A percentile compares a stretch with the other conserved stretches of the same genome.
Evolutionary conservation across 306 rosid species (phyloP).

Genomic region (Cicer cuneatum): DNA sequence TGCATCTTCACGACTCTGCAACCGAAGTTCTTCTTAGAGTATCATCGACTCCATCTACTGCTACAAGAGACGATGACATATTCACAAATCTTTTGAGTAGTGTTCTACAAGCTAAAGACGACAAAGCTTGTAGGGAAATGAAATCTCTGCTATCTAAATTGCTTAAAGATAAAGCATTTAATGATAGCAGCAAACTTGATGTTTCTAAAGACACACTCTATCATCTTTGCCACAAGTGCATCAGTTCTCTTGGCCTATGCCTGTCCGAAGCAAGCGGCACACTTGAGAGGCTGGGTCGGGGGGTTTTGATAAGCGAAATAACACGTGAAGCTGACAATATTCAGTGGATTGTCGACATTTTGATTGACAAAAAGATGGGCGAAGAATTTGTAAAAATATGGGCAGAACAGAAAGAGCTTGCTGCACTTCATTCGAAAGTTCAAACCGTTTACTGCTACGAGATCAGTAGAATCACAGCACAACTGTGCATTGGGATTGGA

Average conservation of each 20-base stretch:
- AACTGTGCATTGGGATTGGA: slow-evolving; percentile 80
- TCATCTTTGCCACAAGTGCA: slow-evolving; percentile 72
- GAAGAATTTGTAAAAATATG: slow-evolving; percentile 87
- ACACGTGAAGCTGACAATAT: slow-evolving; percentile 87
- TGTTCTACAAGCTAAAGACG: slow-evolving; percentile 88
- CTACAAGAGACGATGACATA: slow-evolving; percentile 61
- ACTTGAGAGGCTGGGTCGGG: slow-evolving; percentile 57
- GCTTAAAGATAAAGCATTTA: slow-evolving; percentile 64
- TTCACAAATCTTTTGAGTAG: slow-evolving; percentile 59
- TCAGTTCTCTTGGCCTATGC: slow-evolving; percentile 68
- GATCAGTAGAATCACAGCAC: slow-evolving; percentile 84
- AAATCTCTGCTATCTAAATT: slow-evolving; percentile 70
- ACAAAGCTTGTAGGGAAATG: slow-evolving; percentile 86
- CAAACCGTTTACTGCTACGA: slow-evolving; percentile 75
- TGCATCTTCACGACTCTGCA: slow-evolving; percentile 63
- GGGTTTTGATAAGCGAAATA: slow-evolving; percentile 73
- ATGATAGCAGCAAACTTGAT: slow-evolving; percentile 58
- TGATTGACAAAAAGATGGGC: slow-evolving; percentile 67
- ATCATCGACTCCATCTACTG: slow-evolving; percentile 64
- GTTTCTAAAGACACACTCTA: slow-evolving; percentile 79
- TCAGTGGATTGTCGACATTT: slow-evolving; percentile 85
- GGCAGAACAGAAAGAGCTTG: slow-evolving; percentile 94
- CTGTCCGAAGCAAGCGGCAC: slow-evolving; percentile 64
- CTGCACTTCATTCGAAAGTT: slow-evolving; percentile 72
- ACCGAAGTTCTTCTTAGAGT: slow-evolving; percentile 68